A percentile compares a stretch with the other conserved stretches of the same genome.
phyloP scores from a whole-genome alignment of 352 stramenopile genomes.

The Phytophthora vignae region DNA sequence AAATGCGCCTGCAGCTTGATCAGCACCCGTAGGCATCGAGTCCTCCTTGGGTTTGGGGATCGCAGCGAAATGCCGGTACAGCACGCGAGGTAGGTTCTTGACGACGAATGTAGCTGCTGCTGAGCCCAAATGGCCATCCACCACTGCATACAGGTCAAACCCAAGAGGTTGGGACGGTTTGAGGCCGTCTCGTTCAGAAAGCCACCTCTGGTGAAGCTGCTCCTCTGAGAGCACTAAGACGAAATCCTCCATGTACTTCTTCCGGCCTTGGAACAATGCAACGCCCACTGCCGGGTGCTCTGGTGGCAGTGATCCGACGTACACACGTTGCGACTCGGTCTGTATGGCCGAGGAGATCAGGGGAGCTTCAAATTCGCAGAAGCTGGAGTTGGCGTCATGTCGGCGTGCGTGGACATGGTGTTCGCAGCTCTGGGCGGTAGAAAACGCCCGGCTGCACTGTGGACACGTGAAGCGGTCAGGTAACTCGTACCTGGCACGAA shows the following conservation, averaged over 20 bases:
- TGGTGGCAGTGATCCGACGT: conserved; percentile 10
- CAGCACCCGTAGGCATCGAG: background rate
- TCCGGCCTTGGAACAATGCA: conserved; percentile 90
- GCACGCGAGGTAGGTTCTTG: conserved; percentile 43
- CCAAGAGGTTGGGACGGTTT: conserved; percentile 17
- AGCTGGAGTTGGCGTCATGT: conserved; percentile 50
- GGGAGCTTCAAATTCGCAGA: conserved; percentile 65
- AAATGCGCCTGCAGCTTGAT: background rate
- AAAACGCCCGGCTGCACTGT: conserved; percentile 69
- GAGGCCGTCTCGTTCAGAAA: background rate
- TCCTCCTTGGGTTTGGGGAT: conserved; percentile 21
- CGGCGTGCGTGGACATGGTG: conserved; percentile 62
- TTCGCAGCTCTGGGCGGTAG: conserved; percentile 67
- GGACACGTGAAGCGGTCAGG: conserved; percentile 64
- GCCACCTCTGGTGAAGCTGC: conserved; percentile 26
- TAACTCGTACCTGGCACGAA: conserved; percentile 60
- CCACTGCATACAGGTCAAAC: conserved; percentile 94
- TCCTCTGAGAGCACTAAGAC: conserved; percentile 49
- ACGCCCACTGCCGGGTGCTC: conserved; percentile 41
- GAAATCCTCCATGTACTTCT: conserved; percentile 94
- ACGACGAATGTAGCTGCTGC: conserved; percentile 87
- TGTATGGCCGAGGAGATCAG: conserved; percentile 31
- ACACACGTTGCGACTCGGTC: conserved; percentile 25
- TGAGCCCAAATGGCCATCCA: conserved; percentile 95
- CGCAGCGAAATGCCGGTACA: conserved; percentile 45